These are phyloP conservation scores for Alnus rubra DNA, from an alignment of 306 rosid genomes.

Conservation along the genomic window DNA sequence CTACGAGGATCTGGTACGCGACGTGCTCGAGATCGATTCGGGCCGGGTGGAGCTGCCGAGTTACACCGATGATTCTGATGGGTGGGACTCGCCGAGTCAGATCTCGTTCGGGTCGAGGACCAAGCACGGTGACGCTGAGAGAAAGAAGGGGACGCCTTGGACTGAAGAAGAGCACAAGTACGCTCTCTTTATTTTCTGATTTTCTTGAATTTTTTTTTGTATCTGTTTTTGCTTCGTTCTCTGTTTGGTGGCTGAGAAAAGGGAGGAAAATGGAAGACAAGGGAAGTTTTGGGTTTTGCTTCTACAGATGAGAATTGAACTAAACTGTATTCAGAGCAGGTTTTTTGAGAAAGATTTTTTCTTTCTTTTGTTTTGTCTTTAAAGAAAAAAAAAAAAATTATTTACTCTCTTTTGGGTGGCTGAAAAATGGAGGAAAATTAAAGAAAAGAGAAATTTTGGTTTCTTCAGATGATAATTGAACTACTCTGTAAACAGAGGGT, in stretches of 20 bases:
- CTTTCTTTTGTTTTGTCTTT: too few relatives aligned
- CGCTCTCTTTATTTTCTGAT: neutral
- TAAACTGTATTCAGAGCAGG: neutral
- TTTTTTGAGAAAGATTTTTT: too few relatives aligned
- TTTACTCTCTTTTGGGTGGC: too few relatives aligned
- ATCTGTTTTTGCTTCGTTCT: neutral
- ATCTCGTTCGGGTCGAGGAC: slow-evolving; percentile 62
- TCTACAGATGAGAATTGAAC: neutral
- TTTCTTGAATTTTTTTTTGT: neutral
- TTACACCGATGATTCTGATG: slow-evolving; percentile 55
- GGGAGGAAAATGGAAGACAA: neutral
- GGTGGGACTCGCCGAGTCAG: slow-evolving; percentile 64
- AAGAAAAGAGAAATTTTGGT: too few relatives aligned
- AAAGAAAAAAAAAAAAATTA: too few relatives aligned
- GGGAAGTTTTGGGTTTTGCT: neutral
- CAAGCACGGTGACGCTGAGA: slow-evolving; percentile 49
- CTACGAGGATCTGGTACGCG: slow-evolving; percentile 67
- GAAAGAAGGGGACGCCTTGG: slow-evolving; percentile 94
- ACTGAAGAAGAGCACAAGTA: slow-evolving; percentile 87
- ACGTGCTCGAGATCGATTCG: slow-evolving; percentile 67
- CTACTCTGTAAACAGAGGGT: too few relatives aligned
- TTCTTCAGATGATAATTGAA: too few relatives aligned
- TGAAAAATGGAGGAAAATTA: too few relatives aligned
- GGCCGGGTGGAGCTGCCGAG: slow-evolving; percentile 71
- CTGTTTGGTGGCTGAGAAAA: slow-evolving; percentile 22